Base-by-base conservation (phyloP, 2,329 filamentous ascomycete genomes). In the Fusarium dimerum region DNA sequence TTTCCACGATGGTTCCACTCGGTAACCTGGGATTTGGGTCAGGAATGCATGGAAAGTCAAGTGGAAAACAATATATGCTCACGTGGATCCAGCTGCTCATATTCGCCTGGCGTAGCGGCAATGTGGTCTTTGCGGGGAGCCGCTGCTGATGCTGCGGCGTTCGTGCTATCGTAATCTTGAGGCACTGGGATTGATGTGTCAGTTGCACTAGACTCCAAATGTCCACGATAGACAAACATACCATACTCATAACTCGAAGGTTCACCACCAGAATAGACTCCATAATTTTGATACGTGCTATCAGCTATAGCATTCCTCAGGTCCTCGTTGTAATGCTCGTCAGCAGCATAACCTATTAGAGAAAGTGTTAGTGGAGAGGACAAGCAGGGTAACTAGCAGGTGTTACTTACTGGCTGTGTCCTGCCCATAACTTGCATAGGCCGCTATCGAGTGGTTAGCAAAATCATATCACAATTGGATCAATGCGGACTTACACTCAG, bases 1-100 rank as follows among this genome's bases (percentile, higher is more conserved):
- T 39, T 58, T 69, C 11, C 52, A 55, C 2, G 74, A 78, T 15
- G 59, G 69, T 26, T 74, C 66, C 16, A 79, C 65, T 29, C 63
- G 61, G 51, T 73, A 78, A 2, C 73, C 76, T 78, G 34, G n/a
- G n/a, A 20, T 45, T 12, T 15, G 9, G 3, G 32, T 36, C 32
- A 36, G 32, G 11, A 12, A 36, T 4, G 13, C 11, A 15, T 3
- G 11, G 32, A 36, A 12, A 15, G 3, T 36, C 9, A 36, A 36
- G 2, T 2, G 3, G 10, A 9, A 9, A 9, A 9, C 20, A 26
- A 26, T n/a, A 26, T 5, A 26, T 26, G 4, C 71, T 59, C 58
- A 75, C 73, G 68, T 18, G 68, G 66, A 51, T 74, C 71, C 11
- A 74, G 52, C 2, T 65, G 58, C 13, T 66, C 63, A 16, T 50